phyloP scores from a whole-genome alignment of 1,139 yeast genomes.

The Yamadazyma atmosphaerica region DNA sequence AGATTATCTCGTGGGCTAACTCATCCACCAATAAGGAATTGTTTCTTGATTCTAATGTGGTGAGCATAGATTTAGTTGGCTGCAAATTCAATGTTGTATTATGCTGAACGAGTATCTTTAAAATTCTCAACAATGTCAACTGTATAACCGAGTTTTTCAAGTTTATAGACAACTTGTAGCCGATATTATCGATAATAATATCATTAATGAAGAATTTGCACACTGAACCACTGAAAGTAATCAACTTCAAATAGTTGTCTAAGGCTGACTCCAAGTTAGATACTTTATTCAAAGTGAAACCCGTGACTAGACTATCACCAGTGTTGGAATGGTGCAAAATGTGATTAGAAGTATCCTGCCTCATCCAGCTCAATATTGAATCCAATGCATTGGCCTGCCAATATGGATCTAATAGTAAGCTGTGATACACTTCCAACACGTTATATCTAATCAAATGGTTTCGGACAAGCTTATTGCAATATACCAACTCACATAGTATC shows the following conservation, averaged over 20 bases:
- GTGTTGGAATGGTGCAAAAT: slow-evolving; percentile 26
- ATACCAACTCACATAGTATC: slow-evolving; percentile 60
- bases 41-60: slow-evolving; percentile 21
- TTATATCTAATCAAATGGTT: slow-evolving; percentile 36
- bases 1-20: slow-evolving; percentile 29
- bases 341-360: slow-evolving; percentile 26
- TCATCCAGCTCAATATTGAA: slow-evolving; percentile 47
- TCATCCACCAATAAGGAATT: slow-evolving; percentile 40
- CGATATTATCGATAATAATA: slow-evolving; percentile 28
- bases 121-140: slow-evolving; percentile 33
- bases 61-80: slow-evolving; percentile 13
- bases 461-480: slow-evolving; percentile 45
- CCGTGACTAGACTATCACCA: slow-evolving; percentile 34
- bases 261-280: slow-evolving; percentile 44
- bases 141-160: slow-evolving; percentile 39
- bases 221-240: slow-evolving; percentile 22
- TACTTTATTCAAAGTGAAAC: slow-evolving; percentile 40
- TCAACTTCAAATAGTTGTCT: slow-evolving; percentile 39
- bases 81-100: neutral
- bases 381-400: slow-evolving; percentile 75
- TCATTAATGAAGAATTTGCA: slow-evolving; percentile 27
- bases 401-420: slow-evolving; percentile 56
- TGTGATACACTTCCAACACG: slow-evolving; percentile 48
- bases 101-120: slow-evolving; percentile 23
- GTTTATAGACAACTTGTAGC: slow-evolving; percentile 26